phyloP scores from a whole-genome alignment of 23 red algal species.

The Gracilaria caudata region DNA sequence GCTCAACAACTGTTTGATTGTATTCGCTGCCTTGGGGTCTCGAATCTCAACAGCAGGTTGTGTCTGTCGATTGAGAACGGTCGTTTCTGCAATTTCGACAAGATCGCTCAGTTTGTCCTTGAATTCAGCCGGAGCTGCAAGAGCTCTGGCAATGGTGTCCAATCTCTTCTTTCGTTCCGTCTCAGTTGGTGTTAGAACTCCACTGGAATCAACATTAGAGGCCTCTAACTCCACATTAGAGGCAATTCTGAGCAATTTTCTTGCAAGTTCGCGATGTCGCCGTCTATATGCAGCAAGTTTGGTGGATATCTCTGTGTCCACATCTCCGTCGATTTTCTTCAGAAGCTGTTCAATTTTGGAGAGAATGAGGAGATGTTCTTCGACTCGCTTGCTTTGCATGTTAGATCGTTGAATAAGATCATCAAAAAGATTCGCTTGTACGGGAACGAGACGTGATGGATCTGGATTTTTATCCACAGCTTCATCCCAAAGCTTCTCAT shows the following conservation, averaged over 20 bases:
- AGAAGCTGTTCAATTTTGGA: constrained; percentile 40
- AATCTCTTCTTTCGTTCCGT: constrained; percentile 51
- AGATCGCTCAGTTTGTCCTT: constrained; percentile 64
- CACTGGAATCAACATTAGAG: constrained; percentile 8
- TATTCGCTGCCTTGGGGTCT: constrained; percentile 37
- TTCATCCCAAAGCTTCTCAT: constrained; percentile 65
- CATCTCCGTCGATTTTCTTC: constrained; percentile 49
- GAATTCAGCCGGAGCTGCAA: constrained; percentile 74
- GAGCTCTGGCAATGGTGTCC: constrained; percentile 43
- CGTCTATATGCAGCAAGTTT: constrained; percentile 68
- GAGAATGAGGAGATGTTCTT: constrained; percentile 58
- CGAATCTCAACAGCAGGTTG: constrained; percentile 44
- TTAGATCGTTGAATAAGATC: constrained; percentile 65
- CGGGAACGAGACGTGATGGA: constrained; percentile 72
- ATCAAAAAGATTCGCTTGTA: constrained; percentile 83
- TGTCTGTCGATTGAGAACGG: constrained; percentile 24
- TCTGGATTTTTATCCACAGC: constrained; percentile 75
- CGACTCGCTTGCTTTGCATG: constrained; percentile 57
- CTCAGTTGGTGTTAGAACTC: constrained; percentile 40
- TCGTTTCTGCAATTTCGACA: constrained; percentile 45
- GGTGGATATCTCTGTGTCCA: constrained; percentile 56
- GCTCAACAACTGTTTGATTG: constrained; percentile 43
- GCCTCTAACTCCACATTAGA: constrained; percentile 53
- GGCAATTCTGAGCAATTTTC: constrained; percentile 64
- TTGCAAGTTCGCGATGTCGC: constrained; percentile 73